Evolutionary conservation across 176 grass and related monocot species (phyloP), one percentile per base, ranked within the genome.

Genomic region (Phragmites australis): DNA sequence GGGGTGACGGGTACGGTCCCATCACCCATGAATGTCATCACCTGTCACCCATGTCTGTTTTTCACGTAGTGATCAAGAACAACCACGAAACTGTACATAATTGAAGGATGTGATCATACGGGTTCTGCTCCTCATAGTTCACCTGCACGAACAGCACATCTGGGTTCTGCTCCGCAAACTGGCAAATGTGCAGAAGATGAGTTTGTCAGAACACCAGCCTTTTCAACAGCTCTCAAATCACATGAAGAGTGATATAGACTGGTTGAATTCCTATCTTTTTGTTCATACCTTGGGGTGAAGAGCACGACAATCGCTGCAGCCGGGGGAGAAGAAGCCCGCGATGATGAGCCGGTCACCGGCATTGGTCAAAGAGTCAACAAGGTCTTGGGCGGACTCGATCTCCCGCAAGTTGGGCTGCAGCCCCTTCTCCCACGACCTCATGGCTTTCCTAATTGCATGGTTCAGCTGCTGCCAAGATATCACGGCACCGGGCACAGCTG

Each of bases 251-350:
- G 46, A 17, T 14, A 30, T 18, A n/a, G n/a, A n/a, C n/a, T n/a
- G n/a, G n/a, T n/a, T n/a, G n/a, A n/a, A n/a, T n/a, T n/a, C n/a
- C n/a, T n/a, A n/a, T n/a, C n/a, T n/a, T n/a, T n/a, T n/a, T n/a
- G n/a, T n/a, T n/a, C n/a, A n/a, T n/a, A n/a, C 94, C 86, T 97
- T 97, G 13, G 94, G 94, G 77, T 97, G 94, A 45, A 97, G 84
- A n/a, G 94, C 80, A 75, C 88, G 88, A 74, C 94, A 93, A 39
- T 91, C 94, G 34, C 78, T 84, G 81, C 94, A 97, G 15, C 94
- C 86, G 25, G 94, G 94, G 74, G 94, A 93, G 82, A 93, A 97
- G 82, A 97, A 93, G 86, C 93, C 91, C 45, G 88, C 77, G 6
- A 97, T 64, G 14, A 93, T 84, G 23, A 97, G 94, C 30, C 60